Percentiles rank a stretch among this genome's conserved stretches.
phyloP scores from a whole-genome alignment of 2,329 filamentous ascomycete species.

The Juglanconis juglandina region DNA sequence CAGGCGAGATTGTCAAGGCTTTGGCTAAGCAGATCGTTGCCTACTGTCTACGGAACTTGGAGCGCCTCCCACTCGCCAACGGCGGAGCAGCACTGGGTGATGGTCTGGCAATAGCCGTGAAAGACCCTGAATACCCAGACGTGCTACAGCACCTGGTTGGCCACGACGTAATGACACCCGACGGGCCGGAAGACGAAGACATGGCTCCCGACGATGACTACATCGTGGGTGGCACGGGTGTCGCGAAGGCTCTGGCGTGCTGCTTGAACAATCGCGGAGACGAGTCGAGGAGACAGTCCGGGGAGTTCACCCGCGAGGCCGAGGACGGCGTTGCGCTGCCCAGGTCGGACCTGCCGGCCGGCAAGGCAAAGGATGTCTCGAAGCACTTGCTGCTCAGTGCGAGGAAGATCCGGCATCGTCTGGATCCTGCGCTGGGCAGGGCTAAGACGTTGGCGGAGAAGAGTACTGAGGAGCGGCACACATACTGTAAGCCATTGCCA shows the following conservation, averaged over 20 bases:
- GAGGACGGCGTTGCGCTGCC: conserved; percentile 48
- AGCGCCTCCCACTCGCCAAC: conserved; percentile 64
- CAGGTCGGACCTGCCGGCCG: conserved; percentile 38
- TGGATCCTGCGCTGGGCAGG: conserved; percentile 79
- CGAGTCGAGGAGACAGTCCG: conserved; percentile 54
- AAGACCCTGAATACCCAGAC: conserved; percentile 61
- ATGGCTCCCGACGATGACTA: conserved; percentile 87
- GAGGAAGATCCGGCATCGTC: conserved; percentile 77
- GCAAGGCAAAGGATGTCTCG: conserved; percentile 86
- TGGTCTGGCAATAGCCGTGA: conserved; percentile 23
- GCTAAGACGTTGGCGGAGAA: conserved; percentile 60
- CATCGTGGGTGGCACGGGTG: conserved; percentile 90
- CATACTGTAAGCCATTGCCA: conserved; percentile 63
- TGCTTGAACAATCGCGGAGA: conserved; percentile 78
- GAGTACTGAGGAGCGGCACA: conserved; percentile 58
- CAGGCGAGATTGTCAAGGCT: conserved; percentile 87
- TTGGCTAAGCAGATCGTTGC: conserved; percentile 92
- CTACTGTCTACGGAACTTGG: conserved; percentile 89
- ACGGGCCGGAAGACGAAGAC: conserved; percentile 56
- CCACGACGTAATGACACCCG: conserved; percentile 51
- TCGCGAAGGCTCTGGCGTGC: conserved; percentile 89
- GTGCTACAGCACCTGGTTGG: conserved; percentile 85
- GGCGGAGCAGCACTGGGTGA: conserved; percentile 42
- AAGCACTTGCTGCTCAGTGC: conserved; percentile 85
- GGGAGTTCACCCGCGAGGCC: conserved; percentile 50